These are phyloP conservation scores for Sporothrix inflata DNA, from an alignment of 2,329 filamentous ascomycete genomes.

Conservation along the genomic window DNA sequence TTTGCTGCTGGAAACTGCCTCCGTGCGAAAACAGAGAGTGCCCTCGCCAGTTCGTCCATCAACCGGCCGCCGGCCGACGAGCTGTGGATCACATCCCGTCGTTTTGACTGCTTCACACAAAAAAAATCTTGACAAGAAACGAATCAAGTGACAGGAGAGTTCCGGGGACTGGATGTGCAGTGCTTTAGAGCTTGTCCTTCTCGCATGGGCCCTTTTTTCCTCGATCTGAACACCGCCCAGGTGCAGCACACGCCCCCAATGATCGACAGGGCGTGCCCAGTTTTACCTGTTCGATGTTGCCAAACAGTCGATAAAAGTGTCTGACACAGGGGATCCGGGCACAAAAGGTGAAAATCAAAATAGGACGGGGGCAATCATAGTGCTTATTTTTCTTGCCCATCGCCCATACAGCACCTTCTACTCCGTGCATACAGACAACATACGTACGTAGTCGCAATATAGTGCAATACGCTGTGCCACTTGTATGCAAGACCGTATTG, in stretches of 20 bases:
- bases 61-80: not conserved
- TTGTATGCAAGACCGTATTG: not conserved
- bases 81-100: not conserved
- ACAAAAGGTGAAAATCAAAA: not conserved
- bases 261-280: conserved; percentile 20
- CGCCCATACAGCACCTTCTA: not conserved
- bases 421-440: not conserved
- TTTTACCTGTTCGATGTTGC: conserved; percentile 12
- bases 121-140: conserved; percentile 1
- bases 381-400: no score
- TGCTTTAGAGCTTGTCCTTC: not conserved
- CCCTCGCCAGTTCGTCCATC: not conserved
- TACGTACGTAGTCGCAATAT: not conserved
- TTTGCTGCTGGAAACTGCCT: not conserved
- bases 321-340: not conserved
- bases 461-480: not conserved
- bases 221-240: not conserved
- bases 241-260: not conserved
- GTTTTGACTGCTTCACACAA: not conserved
- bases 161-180: not conserved
- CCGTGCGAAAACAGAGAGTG: not conserved
- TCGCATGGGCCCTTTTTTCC: not conserved
- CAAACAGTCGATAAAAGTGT: not conserved
- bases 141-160: conserved; percentile 22
- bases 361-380: not conserved